A percentile compares a stretch with the other conserved stretches of the same genome.
phyloP scores from a whole-genome alignment of 176 grass and related monocot genomes.

The Musa beccarii region DNA sequence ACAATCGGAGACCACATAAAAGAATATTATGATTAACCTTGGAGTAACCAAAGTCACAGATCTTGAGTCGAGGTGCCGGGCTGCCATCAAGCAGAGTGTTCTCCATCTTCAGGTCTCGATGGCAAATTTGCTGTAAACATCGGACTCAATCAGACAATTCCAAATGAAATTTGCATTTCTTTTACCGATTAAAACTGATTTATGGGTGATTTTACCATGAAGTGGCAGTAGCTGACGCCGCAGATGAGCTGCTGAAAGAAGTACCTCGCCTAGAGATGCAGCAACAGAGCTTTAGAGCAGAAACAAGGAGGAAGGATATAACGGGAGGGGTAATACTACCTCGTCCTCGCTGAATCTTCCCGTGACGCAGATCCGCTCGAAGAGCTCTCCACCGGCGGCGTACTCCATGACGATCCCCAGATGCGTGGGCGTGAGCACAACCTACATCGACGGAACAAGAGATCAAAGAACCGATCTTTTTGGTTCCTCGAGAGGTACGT shows the following conservation, averaged over 20 bases:
- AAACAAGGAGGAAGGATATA: background rate
- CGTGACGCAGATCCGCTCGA: conserved; percentile 66
- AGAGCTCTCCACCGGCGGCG: conserved; percentile 79
- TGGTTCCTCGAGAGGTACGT: background rate
- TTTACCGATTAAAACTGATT: conserved; percentile 8
- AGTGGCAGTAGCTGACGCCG: conserved; percentile 97
- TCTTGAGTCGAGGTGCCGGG: conserved; percentile 74
- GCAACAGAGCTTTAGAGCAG: background rate
- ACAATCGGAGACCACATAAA: background rate
- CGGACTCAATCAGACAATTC: conserved; percentile 4
- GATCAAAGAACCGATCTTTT: too few relatives aligned
- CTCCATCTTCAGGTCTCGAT: conserved; percentile 96
- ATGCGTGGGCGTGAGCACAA: conserved; percentile 75
- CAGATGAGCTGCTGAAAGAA: conserved; percentile 96
- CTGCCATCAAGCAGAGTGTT: conserved; percentile 87
- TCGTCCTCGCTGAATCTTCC: conserved; percentile 87
- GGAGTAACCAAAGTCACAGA: conserved; percentile 97
- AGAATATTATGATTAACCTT: conserved; percentile 30
- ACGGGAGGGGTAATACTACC: conserved; percentile 33
- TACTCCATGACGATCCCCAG: conserved; percentile 86
- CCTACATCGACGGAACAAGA: conserved; percentile 22
- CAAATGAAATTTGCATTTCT: background rate
- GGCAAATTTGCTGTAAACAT: conserved; percentile 73
- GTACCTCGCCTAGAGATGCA: conserved; percentile 51
- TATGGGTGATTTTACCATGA: conserved; percentile 39